A percentile compares a stretch with the other conserved stretches of the same genome.
Conservation (phyloP, 345 rosid genomes). For the Luvunga scandens region DNA sequence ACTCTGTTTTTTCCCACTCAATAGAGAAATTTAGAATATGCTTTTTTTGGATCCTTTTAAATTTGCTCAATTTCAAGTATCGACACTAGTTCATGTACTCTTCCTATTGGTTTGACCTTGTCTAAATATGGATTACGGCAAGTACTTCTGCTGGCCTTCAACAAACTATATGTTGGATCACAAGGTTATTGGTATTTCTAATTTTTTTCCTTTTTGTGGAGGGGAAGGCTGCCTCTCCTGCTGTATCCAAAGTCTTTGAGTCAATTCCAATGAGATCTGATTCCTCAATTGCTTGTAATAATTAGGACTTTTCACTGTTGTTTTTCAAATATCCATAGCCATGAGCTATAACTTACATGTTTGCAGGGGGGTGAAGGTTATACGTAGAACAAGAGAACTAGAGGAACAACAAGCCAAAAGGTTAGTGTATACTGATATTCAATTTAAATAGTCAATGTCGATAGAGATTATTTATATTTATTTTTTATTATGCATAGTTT, state of each 20-base stretch:
- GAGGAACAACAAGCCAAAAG: slow-evolving; percentile 90
- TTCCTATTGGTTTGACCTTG: too few relatives aligned
- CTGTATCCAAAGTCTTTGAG: slow-evolving; percentile 74
- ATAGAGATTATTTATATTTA: not conserved
- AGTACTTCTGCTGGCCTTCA: slow-evolving; percentile 94
- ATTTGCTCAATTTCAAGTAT: not conserved
- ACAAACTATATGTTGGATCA: slow-evolving; percentile 84
- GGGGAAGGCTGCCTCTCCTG: slow-evolving; percentile 83
- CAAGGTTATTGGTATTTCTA: slow-evolving; percentile 86
- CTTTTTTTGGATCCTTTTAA: not conserved
- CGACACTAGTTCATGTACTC: not conserved
- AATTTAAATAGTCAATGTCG: slow-evolving; percentile 4
- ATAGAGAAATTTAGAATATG: not conserved
- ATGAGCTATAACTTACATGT: not conserved
- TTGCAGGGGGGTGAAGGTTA: slow-evolving; percentile 77
- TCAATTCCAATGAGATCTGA: slow-evolving; percentile 44
- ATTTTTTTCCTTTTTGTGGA: slow-evolving; percentile 86
- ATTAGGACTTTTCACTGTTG: slow-evolving; percentile 9
- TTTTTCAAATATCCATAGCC: not conserved
- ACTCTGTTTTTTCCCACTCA: not conserved
- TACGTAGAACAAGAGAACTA: slow-evolving; percentile 73
- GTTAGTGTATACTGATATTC: slow-evolving; percentile 26
- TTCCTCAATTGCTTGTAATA: not conserved
- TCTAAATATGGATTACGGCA: slow-evolving; percentile 74
- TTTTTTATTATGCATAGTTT: not conserved